Evolutionary conservation across 768 basidiomycete genomes (phyloP), one percentile per base, ranked within the genome.

Genomic region (Polyporus arcularius): DNA sequence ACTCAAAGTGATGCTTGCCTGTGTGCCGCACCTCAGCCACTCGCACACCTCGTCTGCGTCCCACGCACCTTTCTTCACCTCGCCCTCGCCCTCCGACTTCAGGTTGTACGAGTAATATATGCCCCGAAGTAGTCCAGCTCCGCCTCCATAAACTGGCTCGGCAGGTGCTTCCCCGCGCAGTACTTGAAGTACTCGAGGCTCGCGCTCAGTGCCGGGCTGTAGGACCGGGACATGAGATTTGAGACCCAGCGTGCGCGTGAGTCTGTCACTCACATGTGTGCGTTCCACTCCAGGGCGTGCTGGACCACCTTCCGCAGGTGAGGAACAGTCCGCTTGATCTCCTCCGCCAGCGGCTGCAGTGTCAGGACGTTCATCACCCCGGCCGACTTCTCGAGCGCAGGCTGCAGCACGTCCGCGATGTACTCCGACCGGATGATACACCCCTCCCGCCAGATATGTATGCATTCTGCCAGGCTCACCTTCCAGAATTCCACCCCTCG

Each of bases 151-250:
- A 65, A 61, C 52, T 58, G 57, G 38, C 59, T 68, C 50, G 67
- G 63, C 55, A 68, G 55, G 30, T 61, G 54, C 35, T 55, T 58
- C 40, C 67, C 68, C 14, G 53, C 65, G 46, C 61, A 58, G 53
- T 68, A 66, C 64, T 66, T 70, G 58, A 61, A 51, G 47, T 67
- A 70, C 55, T 70, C 68, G 32, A 70, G 43, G 50, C 67, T 62
- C 38, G 68, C 68, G 53, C 59, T 56, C 47, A 70, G 41, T 18
- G 65, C 54, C 43, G 68, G 68, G 15, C 63, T 65, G 46, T 40
- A 40, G 31, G 40, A 14, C 32, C n/a, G 30, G 53, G 30, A 12
- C 30, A 9, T 41, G 32, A 47, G 40, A 28, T 40, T n/a, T 7
- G 7, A 32, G 10, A 38, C 16, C 1, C 7, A 35, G 6, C 35